Evolutionary conservation across 2,329 filamentous ascomycete species (phyloP), one percentile per base, ranked within the genome.

Genomic region (Rhynchosporium agropyri): DNA sequence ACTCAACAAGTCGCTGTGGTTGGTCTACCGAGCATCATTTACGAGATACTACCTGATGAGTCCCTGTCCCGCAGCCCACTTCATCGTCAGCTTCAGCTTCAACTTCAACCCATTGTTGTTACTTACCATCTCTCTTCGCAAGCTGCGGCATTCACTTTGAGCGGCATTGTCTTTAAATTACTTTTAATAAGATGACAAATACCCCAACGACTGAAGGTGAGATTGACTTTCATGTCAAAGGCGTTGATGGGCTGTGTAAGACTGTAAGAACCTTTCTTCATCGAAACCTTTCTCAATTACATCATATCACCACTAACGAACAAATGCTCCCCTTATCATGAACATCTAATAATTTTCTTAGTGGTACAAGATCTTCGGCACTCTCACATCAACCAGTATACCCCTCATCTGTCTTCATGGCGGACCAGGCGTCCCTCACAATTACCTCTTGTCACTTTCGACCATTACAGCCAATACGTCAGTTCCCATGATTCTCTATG

Each of bases 401-500:
- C 31, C 76, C 73, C 10, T 80, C 6, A 73, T 80, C 26, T 51
- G 56, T 20, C 55, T 66, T 7, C 62, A 66, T n/a, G 64, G 64
- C 5, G 64, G 64, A 9, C 64, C 64, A 3, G 64, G 62, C 1
- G 56, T 63, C 9, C 72, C 75, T n/a, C 78, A 80, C 66, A 74
- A 79, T 29, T 80, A 80, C 66, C 67, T 80, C 26, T 67, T 75
- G 0, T 73, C 76, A 0, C 72, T 83, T 31, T 71, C 70, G 0
- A 72, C 76, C 45, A 74, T 83, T 3, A 67, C 76, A 20, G 62
- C 67, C 3, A 68, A 75, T 20, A 74, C 76, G 66, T 69, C 70
- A 33, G 76, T 78, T 6, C 79, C 82, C 0, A 72, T 84, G 2
- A 71, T 84, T 33, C 77, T 83, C 69, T 84, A 84, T 70, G 82